A percentile compares a stretch with the other conserved stretches of the same genome.
Conservation (phyloP, 2,329 filamentous ascomycete species). For the Colletotrichum cereale region DNA sequence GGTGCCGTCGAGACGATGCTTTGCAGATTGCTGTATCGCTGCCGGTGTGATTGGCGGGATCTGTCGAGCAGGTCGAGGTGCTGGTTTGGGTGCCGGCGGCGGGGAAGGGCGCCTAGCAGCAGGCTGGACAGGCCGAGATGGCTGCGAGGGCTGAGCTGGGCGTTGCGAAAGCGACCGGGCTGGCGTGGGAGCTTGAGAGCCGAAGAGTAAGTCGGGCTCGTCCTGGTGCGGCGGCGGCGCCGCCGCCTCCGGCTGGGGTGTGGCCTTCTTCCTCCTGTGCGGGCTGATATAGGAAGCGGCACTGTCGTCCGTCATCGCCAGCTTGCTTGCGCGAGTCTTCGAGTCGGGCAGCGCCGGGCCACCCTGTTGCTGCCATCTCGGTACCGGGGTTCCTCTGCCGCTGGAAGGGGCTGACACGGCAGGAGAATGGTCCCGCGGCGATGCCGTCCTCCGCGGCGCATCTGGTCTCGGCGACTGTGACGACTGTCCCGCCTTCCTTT, state of each 20-base stretch:
- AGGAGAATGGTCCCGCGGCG: constrained; percentile 63
- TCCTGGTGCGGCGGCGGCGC: constrained; percentile 56
- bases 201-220: constrained; percentile 76
- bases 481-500: constrained; percentile 50
- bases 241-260: constrained; percentile 55
- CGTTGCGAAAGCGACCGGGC: constrained; percentile 52
- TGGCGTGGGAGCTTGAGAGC: constrained; percentile 53
- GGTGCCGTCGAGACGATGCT: constrained; percentile 83
- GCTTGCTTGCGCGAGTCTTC: constrained; percentile 75
- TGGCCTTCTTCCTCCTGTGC: constrained; percentile 79
- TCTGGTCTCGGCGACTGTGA: constrained; percentile 50
- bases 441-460: constrained; percentile 44
- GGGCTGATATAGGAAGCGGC: constrained; percentile 90
- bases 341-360: constrained; percentile 60
- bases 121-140: constrained; percentile 51
- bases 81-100: constrained; percentile 53
- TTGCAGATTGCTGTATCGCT: constrained; percentile 80
- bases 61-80: constrained; percentile 65
- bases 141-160: constrained; percentile 52
- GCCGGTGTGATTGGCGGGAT: constrained; percentile 77
- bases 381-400: constrained; percentile 59
- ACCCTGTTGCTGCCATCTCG: constrained; percentile 73
- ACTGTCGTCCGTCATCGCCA: constrained; percentile 82
- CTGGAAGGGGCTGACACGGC: constrained; percentile 57
- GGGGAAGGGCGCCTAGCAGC: constrained; percentile 49